Percentiles rank a stretch among this genome's conserved stretches.
These are phyloP conservation scores for Syncephalastrum racemosum DNA, from an alignment of 371 early-diverging fungal genomes.

Conservation along the genomic window DNA sequence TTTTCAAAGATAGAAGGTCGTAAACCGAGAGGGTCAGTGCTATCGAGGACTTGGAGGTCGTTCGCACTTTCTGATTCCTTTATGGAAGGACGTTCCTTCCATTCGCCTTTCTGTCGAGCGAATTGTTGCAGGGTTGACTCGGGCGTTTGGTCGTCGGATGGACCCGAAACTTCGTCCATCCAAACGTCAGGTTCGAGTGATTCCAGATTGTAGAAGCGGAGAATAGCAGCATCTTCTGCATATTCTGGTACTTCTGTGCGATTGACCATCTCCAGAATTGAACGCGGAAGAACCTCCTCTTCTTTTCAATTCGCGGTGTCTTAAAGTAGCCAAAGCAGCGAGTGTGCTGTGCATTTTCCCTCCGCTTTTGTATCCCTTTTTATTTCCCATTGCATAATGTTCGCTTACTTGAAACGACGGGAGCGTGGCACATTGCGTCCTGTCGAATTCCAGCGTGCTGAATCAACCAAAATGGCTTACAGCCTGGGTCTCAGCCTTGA, in stretches of 20 bases:
- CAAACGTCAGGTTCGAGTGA: slow-evolving; percentile 46
- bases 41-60: slow-evolving; percentile 38
- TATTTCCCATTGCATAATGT: slow-evolving; percentile 16
- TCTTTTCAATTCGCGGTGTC: no score
- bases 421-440: slow-evolving; percentile 35
- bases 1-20: slow-evolving; percentile 44
- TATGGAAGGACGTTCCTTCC: no score
- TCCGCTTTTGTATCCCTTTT: no score
- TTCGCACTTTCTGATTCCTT: slow-evolving; percentile 26
- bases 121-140: slow-evolving; percentile 43
- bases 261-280: slow-evolving; percentile 11
- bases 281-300: no score
- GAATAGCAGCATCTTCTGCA: slow-evolving; percentile 54
- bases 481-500: slow-evolving; percentile 31
- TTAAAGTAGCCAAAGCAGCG: no score
- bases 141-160: slow-evolving; percentile 17
- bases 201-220: slow-evolving; percentile 45
- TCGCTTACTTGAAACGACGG: slow-evolving; percentile 35
- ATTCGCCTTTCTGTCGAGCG: slow-evolving; percentile 20
- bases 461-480: slow-evolving; percentile 36
- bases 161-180: slow-evolving; percentile 35
- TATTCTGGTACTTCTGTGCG: slow-evolving; percentile 36
- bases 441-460: slow-evolving; percentile 32
- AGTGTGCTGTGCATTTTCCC: no score
- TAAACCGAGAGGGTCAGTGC: slow-evolving; percentile 47